Percentiles rank a stretch among this genome's conserved stretches.
Evolutionary conservation across 75 land plant species (phyloP).

Genomic region (Cryptomeria japonica): DNA sequence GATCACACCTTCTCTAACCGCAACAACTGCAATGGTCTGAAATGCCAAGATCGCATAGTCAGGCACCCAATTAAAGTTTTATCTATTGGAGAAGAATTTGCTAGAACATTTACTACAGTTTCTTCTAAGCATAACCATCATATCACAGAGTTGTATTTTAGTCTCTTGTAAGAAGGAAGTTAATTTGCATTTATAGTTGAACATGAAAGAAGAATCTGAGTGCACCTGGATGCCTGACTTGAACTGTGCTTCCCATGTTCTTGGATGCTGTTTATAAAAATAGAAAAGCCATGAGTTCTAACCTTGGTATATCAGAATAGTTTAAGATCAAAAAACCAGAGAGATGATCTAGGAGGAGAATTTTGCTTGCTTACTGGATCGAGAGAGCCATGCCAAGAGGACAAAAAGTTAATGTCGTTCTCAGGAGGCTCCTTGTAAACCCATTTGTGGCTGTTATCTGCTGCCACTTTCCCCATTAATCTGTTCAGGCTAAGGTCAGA

Average conservation of each 20-base stretch:
- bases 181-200: background rate
- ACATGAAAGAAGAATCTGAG: background rate
- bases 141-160: background rate
- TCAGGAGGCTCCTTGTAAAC: constrained; percentile 55
- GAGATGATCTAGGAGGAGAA: background rate
- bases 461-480: constrained; percentile 80
- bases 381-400: constrained; percentile 61
- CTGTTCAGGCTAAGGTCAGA: constrained; percentile 32
- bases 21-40: constrained; percentile 71
- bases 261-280: constrained; percentile 57
- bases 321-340: background rate
- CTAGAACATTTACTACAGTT: background rate
- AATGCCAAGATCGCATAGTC: background rate
- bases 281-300: constrained; percentile 2
- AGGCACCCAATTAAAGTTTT: background rate
- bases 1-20: constrained; percentile 71
- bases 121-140: background rate
- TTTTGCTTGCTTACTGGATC: constrained; percentile 53
- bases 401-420: constrained; percentile 36
- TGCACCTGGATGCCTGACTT: constrained; percentile 69
- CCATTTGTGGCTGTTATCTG: constrained; percentile 85
- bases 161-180: background rate
- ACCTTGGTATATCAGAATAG: background rate
- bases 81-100: background rate
- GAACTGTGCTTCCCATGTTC: constrained; percentile 80